Conservation (phyloP, 2,329 filamentous ascomycete genomes). For the Fusarium marasasianum region DNA sequence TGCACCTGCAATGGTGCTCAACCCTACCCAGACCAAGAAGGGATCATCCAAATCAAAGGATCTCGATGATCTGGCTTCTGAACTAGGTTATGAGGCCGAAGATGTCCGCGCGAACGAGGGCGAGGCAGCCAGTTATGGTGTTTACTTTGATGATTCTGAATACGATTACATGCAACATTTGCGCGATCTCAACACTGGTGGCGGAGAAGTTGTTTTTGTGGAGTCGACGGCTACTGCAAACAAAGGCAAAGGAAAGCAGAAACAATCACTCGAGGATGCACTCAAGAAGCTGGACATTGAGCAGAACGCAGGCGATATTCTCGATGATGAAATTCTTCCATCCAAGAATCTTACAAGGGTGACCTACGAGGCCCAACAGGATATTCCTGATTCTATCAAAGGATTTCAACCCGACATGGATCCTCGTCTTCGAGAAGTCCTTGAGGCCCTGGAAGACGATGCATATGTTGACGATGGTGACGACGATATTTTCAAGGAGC, state of each 20-base stretch:
- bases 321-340: conserved; percentile 80
- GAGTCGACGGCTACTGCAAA: conserved; percentile 72
- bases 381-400: conserved; percentile 88
- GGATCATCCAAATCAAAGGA: conserved; percentile 64
- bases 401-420: conserved; percentile 99
- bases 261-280: conserved; percentile 83
- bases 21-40: conserved; percentile 65
- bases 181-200: conserved; percentile 81
- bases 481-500: conserved; percentile 83
- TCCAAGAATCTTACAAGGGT: conserved; percentile 80
- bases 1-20: conserved; percentile 90
- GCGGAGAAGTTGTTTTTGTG: conserved; percentile 83
- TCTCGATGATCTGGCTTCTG: conserved; percentile 77
- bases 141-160: conserved; percentile 93
- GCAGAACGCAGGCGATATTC: conserved; percentile 63
- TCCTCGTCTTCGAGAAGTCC: conserved; percentile 84
- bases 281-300: conserved; percentile 70
- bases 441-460: conserved; percentile 95
- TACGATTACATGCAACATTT: conserved; percentile 99
- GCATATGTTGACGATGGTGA: conserved; percentile 90
- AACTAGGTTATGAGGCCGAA: conserved; percentile 74
- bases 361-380: conserved; percentile 92
- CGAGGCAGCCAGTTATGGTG: conserved; percentile 91
- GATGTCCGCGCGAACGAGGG: conserved; percentile 88
- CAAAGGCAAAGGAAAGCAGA: conserved; percentile 78